Conservation (phyloP, 768 basidiomycete genomes). For the Lactarius indigo region DNA sequence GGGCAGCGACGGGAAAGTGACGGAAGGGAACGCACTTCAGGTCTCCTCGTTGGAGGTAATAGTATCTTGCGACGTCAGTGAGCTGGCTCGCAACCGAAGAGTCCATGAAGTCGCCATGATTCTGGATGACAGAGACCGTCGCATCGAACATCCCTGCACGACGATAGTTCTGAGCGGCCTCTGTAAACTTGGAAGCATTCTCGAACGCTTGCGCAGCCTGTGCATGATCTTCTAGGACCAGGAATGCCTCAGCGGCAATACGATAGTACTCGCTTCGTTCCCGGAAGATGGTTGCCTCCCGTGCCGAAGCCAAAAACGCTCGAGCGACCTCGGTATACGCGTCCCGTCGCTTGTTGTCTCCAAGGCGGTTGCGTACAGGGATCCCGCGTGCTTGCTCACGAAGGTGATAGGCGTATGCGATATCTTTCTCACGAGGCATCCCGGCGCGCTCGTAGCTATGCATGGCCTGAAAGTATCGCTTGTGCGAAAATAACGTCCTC, state of each 20-base stretch:
- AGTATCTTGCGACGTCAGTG: slow-evolving; percentile 42
- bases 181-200: slow-evolving; percentile 39
- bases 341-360: slow-evolving; percentile 23
- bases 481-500: slow-evolving; percentile 39
- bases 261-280: slow-evolving; percentile 37
- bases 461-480: slow-evolving; percentile 51
- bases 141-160: slow-evolving; percentile 48
- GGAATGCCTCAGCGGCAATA: slow-evolving; percentile 47
- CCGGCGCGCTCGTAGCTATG: slow-evolving; percentile 51
- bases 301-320: slow-evolving; percentile 46
- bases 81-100: slow-evolving; percentile 35
- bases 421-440: slow-evolving; percentile 39
- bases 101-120: slow-evolving; percentile 34
- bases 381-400: slow-evolving; percentile 47
- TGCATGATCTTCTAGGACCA: slow-evolving; percentile 37
- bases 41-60: slow-evolving; percentile 41
- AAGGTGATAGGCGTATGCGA: slow-evolving; percentile 52
- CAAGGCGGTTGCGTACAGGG: slow-evolving; percentile 19
- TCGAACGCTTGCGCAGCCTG: slow-evolving; percentile 43
- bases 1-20: too few relatives aligned
- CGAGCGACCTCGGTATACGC: slow-evolving; percentile 47
- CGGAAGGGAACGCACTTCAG: slow-evolving; percentile 32
- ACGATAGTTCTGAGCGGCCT: slow-evolving; percentile 44
- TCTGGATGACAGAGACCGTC: slow-evolving; percentile 43
- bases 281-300: slow-evolving; percentile 27